Base-by-base conservation (phyloP, 176 grass and related monocot species). In the Eragrostis curvula region DNA sequence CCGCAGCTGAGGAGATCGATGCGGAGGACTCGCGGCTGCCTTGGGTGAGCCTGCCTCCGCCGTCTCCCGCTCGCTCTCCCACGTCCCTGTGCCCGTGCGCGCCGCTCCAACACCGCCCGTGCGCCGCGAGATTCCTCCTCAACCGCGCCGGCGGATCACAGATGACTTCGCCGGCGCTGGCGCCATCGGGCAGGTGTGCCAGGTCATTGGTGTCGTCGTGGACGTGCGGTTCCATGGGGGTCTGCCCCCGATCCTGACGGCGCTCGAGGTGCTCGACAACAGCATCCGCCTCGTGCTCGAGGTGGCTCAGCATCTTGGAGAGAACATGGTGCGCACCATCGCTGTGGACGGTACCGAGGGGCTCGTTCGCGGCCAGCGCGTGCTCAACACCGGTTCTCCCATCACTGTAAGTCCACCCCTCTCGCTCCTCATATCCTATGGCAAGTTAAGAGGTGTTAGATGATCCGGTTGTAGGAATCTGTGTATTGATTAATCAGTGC, bases 311-410 rank as follows among this genome's bases (percentile, higher is more conserved):
- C 94, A 97, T 94, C 92, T 92, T 30, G 95, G 95, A 32, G 92
- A 97, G 92, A 97, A 92, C 70, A 90, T 97, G 86, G 95, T 97
- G 28, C 84, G 95, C 65, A 94, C 95, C 46, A 97, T 94, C 66
- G 95, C 95, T 12, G 92, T 94, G 95, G 95, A 97, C 79, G 95
- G 95, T 45, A 97, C 92, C 0, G 92, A 97, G 85, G 92, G 95
- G 6, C 81, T 97, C 12, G 92, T 97, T 15, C 95, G 95, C 48
- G 92, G 95, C 14, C 95, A 94, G 81, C 83, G 83, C 74, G 95
- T 94, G 46, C 85, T 97, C 53, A 97, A 97, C 84, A 94, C 95
- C 10, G 95, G 95, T 36, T 97, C 92, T 71, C 92, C 95, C 47
- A 94, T 97, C 80, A 94, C 95, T 55, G 95, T 97, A 90, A 89